Evolutionary conservation across 2,329 filamentous ascomycete species (phyloP).

Genomic region (Clonostachys chloroleuca): DNA sequence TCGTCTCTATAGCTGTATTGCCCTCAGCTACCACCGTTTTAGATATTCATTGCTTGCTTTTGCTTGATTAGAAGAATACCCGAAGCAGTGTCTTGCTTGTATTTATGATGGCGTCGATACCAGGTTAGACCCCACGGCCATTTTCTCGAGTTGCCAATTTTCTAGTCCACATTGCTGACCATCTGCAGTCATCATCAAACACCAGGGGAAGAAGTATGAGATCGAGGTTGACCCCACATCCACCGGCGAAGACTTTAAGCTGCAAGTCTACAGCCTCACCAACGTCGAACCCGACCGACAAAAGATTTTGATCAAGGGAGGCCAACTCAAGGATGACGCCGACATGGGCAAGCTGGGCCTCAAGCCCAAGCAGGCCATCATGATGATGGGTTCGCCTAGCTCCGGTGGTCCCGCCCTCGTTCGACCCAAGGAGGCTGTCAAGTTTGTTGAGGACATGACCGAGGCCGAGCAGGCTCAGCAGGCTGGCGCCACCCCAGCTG

Average conservation of each 20-base stretch:
- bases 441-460: slow-evolving; percentile 96
- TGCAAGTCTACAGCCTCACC: slow-evolving; percentile 90
- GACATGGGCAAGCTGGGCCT: slow-evolving; percentile 78
- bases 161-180: background rate
- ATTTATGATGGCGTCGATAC: slow-evolving; percentile 47
- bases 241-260: slow-evolving; percentile 90
- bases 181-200: slow-evolving; percentile 78
- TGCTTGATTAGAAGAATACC: background rate
- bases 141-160: no score
- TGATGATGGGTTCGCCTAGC: slow-evolving; percentile 93
- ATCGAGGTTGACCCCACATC: slow-evolving; percentile 83
- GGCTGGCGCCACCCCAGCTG: slow-evolving; percentile 81
- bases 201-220: slow-evolving; percentile 92
- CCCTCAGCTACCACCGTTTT: background rate
- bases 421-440: slow-evolving; percentile 75
- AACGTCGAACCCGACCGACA: slow-evolving; percentile 95
- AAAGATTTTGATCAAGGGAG: slow-evolving; percentile 91
- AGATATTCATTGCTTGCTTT: background rate
- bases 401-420: slow-evolving; percentile 56
- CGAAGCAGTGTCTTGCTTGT: background rate
- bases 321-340: slow-evolving; percentile 92
- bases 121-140: slow-evolving; percentile 31
- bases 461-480: slow-evolving; percentile 84
- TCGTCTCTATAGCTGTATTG: no score
- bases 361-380: slow-evolving; percentile 81